Percentiles rank a stretch among this genome's conserved stretches.
Conservation (phyloP, 805 yeast genomes). For the Starmerella apis region DNA sequence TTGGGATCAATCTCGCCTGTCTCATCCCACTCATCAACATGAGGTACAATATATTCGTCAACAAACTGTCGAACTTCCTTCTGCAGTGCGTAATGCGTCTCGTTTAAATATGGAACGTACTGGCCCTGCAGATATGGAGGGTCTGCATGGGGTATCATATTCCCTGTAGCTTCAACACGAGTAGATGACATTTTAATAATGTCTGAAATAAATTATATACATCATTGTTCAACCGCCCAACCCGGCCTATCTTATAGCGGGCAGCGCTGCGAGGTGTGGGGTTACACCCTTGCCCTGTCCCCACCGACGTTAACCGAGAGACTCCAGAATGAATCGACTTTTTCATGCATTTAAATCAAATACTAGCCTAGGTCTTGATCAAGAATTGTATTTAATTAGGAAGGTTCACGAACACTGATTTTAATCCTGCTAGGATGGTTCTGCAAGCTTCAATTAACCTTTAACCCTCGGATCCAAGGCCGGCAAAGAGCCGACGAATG, state of each 20-base stretch:
- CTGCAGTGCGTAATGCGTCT: conserved; percentile 35
- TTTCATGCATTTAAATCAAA: neutral
- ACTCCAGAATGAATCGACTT: neutral
- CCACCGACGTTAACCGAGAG: neutral
- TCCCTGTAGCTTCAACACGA: conserved; percentile 1
- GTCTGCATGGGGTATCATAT: conserved; percentile 34
- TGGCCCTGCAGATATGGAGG: conserved; percentile 36
- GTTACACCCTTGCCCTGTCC: neutral
- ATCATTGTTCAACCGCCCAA: too few relatives aligned
- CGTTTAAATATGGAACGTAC: conserved; percentile 33
- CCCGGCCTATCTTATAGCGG: neutral
- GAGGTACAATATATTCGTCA: conserved; percentile 33
- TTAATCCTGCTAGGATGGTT: too few relatives aligned
- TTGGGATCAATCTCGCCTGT: conserved; percentile 31
- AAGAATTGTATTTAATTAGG: neutral
- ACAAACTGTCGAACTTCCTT: conserved; percentile 35
- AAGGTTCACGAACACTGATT: too few relatives aligned
- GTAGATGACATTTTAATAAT: neutral
- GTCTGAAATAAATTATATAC: too few relatives aligned
- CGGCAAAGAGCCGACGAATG: neutral
- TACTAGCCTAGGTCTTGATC: too few relatives aligned
- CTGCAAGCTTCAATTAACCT: too few relatives aligned
- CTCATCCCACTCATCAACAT: conserved; percentile 38
- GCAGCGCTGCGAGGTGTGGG: neutral
- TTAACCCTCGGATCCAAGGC: too few relatives aligned